These are phyloP conservation scores for Candida oleophila DNA, from an alignment of 805 yeast species.

Conservation along the genomic window DNA sequence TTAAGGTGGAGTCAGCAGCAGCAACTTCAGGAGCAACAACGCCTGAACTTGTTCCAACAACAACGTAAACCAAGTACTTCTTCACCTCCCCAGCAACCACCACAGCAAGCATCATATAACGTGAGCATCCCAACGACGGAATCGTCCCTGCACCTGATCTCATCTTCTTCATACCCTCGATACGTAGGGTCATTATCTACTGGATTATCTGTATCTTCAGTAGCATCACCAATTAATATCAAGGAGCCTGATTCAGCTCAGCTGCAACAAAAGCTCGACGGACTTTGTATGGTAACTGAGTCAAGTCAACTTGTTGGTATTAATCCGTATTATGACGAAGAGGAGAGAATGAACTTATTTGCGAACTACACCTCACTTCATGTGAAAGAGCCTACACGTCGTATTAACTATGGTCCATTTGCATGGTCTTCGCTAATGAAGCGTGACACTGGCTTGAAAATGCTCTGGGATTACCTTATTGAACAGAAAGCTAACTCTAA, in stretches of 20 bases:
- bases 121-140: too few species aligned
- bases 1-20: slow-evolving; percentile 1
- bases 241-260: background rate
- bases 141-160: background rate
- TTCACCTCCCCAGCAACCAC: background rate
- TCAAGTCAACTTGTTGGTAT: slow-evolving; percentile 14
- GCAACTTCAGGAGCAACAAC: slow-evolving; percentile 1
- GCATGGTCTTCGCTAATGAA: slow-evolving; percentile 38
- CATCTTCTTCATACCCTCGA: background rate
- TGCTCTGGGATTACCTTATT: slow-evolving; percentile 32
- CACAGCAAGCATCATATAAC: background rate
- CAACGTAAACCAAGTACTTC: background rate
- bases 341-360: slow-evolving; percentile 36
- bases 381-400: slow-evolving; percentile 25
- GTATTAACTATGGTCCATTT: slow-evolving; percentile 38
- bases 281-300: slow-evolving; percentile 1
- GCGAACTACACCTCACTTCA: slow-evolving; percentile 32
- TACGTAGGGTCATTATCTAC: background rate
- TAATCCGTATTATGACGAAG: slow-evolving; percentile 22
- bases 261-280: background rate
- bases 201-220: background rate
- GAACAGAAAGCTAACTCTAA: slow-evolving; percentile 12
- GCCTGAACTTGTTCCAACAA: background rate
- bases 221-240: background rate
- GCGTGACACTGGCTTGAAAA: slow-evolving; percentile 30